Evolutionary conservation across 192 early-diverging fungal genomes (phyloP).

Genomic region (Rhizoclosmatium globosum): DNA sequence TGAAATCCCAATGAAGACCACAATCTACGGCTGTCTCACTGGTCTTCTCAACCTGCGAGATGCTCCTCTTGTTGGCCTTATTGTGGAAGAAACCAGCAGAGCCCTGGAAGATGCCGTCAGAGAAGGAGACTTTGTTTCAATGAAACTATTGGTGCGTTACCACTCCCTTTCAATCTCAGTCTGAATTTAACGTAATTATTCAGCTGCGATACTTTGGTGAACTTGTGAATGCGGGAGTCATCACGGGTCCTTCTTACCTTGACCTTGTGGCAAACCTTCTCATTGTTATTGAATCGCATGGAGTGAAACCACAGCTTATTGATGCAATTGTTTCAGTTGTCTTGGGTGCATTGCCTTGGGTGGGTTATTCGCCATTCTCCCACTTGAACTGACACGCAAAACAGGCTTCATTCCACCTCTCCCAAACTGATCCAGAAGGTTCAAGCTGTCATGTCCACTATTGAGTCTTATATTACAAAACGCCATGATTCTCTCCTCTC

Average conservation of each 20-base stretch:
- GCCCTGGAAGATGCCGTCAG: slow-evolving; percentile 65
- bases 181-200: too few species aligned
- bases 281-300: slow-evolving; percentile 50
- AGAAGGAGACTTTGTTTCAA: slow-evolving; percentile 33
- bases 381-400: neutral
- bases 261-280: slow-evolving; percentile 73
- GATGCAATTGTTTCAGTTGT: slow-evolving; percentile 81
- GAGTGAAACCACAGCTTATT: slow-evolving; percentile 54
- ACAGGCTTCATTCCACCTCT: slow-evolving; percentile 50
- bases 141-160: too few species aligned
- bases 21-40: slow-evolving; percentile 81
- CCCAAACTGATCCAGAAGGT: slow-evolving; percentile 60
- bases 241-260: slow-evolving; percentile 71
- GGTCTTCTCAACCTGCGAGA: slow-evolving; percentile 85
- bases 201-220: slow-evolving; percentile 79
- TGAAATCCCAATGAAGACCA: slow-evolving; percentile 78
- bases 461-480: slow-evolving; percentile 48
- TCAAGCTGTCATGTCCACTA: slow-evolving; percentile 31
- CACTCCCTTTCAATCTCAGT: too few species aligned
- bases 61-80: slow-evolving; percentile 64
- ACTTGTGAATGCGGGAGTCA: slow-evolving; percentile 79
- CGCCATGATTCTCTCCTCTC: slow-evolving; percentile 32
- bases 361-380: slow-evolving; percentile 33
- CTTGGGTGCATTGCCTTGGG: slow-evolving; percentile 84
- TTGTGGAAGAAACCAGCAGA: slow-evolving; percentile 68